Evolutionary conservation across 2,329 filamentous ascomycete species (phyloP), one percentile per base, ranked within the genome.

Genomic region (Diaporthe aspalathi): DNA sequence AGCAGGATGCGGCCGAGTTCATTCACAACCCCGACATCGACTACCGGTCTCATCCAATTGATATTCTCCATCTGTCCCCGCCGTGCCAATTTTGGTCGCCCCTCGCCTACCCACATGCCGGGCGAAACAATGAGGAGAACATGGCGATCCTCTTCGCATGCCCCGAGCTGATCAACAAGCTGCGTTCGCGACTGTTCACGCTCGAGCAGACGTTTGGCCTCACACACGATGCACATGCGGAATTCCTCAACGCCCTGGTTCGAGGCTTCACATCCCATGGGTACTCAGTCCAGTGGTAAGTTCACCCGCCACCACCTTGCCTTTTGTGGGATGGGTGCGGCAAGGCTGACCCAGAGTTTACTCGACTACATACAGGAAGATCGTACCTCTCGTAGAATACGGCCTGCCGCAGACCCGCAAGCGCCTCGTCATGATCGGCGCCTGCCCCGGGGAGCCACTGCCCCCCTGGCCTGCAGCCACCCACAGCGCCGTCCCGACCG

Each of bases 171-270:
- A 81, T 95, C 0, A 80, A 86, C 6, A 86, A 87, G 43, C 79
- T 87, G 0, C 87, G 85, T 0, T 93, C 94, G 0, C 85, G 94
- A 0, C 76, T 96, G 0, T 87, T 93, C 1, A 97, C 93, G 0
- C 82, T 97, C 0, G 94, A 97, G 75, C 92, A 97, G 76, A 95
- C 94, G 0, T 90, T 89, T 67, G 93, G 93, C 0, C 85, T 97
- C 0, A 79, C 87, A 0, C 83, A 85, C 22, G 80, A 85, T 0
- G 79, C 83, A 0, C 89, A 91, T 65, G 78, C 81, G 11, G 79
- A 82, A 0, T 90, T 87, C 67, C 91, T 94, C 57, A 83, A 86
- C 49, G 81, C 84, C 0, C 79, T 95, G 0, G 82, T 96, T 3
- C 82, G 86, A 32, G 88, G 90, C 40, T 90, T 95, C 67, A 90